Evolutionary conservation across 352 stramenopile species (phyloP).

Genomic region (Blastocystis sp.): DNA sequence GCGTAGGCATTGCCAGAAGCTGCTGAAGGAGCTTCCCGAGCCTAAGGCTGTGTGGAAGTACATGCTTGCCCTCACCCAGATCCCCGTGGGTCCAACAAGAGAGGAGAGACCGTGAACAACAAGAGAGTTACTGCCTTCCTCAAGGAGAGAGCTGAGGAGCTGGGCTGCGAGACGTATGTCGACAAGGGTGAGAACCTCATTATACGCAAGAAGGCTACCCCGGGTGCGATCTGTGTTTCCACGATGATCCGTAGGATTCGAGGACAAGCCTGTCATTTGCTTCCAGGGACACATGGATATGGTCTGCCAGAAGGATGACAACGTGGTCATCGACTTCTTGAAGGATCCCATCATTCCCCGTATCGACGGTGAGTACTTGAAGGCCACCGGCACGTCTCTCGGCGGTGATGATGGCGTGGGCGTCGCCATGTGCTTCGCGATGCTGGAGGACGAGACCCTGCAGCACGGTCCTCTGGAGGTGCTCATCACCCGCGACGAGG

Average conservation of each 20-base stretch:
- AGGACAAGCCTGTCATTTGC: slow-evolving; percentile 63
- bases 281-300: slow-evolving; percentile 69
- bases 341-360: slow-evolving; percentile 68
- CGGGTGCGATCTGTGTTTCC: neutral
- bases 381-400: slow-evolving; percentile 65
- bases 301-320: slow-evolving; percentile 68
- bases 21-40: slow-evolving; percentile 59
- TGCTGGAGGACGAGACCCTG: slow-evolving; percentile 54
- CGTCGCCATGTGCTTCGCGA: slow-evolving; percentile 63
- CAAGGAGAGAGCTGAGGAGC: slow-evolving; percentile 55
- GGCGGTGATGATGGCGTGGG: slow-evolving; percentile 65
- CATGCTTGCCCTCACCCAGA: slow-evolving; percentile 63
- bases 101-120: slow-evolving; percentile 60
- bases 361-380: slow-evolving; percentile 68
- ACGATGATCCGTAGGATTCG: slow-evolving; percentile 33
- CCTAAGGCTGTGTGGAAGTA: slow-evolving; percentile 66
- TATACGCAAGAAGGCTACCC: slow-evolving; percentile 67
- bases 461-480: slow-evolving; percentile 67
- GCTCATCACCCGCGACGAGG: slow-evolving; percentile 64
- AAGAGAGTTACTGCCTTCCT: slow-evolving; percentile 68
- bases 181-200: slow-evolving; percentile 68
- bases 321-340: slow-evolving; percentile 66
- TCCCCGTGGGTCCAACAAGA: slow-evolving; percentile 66
- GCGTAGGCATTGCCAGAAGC: slow-evolving; percentile 52
- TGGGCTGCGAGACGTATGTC: slow-evolving; percentile 63